Percentiles rank a stretch among this genome's conserved stretches.
phyloP scores from a whole-genome alignment of 2,329 filamentous ascomycete species.

The Verticillium longisporum region DNA sequence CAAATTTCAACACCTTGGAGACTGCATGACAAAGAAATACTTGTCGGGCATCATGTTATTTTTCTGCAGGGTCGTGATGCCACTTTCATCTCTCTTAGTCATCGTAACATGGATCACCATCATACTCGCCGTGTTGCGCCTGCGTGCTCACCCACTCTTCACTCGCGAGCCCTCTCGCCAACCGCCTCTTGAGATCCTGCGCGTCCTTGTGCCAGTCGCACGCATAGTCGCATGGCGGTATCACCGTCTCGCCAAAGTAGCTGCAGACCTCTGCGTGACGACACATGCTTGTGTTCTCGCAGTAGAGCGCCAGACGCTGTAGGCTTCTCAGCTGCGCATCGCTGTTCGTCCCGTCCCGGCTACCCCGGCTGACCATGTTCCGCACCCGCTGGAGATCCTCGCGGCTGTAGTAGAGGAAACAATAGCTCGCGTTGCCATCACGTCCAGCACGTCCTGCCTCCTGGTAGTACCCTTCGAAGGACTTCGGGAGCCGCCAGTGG shows the following conservation, averaged over 20 bases:
- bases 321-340: slow-evolving; percentile 56
- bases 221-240: slow-evolving; percentile 61
- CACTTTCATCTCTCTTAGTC: slow-evolving; percentile 19
- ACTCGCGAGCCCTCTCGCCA: slow-evolving; percentile 46
- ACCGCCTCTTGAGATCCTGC: slow-evolving; percentile 48
- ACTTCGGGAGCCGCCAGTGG: slow-evolving; percentile 90
- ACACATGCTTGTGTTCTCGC: slow-evolving; percentile 68
- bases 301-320: slow-evolving; percentile 67
- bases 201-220: slow-evolving; percentile 74
- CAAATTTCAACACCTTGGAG: no score
- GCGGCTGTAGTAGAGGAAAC: slow-evolving; percentile 84
- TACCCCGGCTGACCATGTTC: slow-evolving; percentile 43
- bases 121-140: slow-evolving; percentile 49
- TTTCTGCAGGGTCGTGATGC: background rate
- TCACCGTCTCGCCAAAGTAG: slow-evolving; percentile 65
- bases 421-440: slow-evolving; percentile 80
- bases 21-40: no score
- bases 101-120: slow-evolving; percentile 38
- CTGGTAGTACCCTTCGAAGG: slow-evolving; percentile 94
- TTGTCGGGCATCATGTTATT: background rate
- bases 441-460: slow-evolving; percentile 88
- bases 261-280: slow-evolving; percentile 68
- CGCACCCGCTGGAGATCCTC: slow-evolving; percentile 76
- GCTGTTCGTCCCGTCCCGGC: slow-evolving; percentile 31
- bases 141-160: slow-evolving; percentile 61